phyloP scores from a whole-genome alignment of 192 early-diverging fungal species.

The Linnemannia zychae region DNA sequence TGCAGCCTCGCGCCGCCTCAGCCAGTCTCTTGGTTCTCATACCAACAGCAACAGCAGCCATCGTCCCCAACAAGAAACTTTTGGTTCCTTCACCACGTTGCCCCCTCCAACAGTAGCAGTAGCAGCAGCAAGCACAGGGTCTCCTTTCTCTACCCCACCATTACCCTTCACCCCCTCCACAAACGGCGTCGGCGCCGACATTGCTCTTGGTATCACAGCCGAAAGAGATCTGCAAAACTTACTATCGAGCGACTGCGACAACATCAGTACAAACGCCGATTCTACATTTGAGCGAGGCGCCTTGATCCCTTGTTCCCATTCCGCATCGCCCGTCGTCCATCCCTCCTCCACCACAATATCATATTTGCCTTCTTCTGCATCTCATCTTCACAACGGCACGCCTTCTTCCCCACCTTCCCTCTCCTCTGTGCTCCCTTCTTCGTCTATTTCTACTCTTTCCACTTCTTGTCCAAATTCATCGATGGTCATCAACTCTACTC shows the following conservation, averaged over 20 bases:
- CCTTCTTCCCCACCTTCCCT: not conserved
- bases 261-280: constrained; percentile 4
- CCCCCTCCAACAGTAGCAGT: no score
- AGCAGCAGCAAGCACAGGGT: not conserved
- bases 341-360: no score
- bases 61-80: not conserved
- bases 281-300: constrained; percentile 4
- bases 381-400: not conserved
- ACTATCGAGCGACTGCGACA: constrained; percentile 3
- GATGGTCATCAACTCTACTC: constrained; percentile 4
- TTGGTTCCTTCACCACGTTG: not conserved
- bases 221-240: constrained; percentile 6
- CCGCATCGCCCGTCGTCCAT: not conserved
- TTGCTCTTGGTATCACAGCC: not conserved
- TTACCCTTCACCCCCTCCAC: not conserved
- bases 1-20: not conserved
- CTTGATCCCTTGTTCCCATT: constrained; percentile 11
- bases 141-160: not conserved
- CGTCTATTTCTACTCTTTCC: not conserved
- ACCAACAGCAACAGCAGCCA: constrained; percentile 1
- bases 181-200: not conserved
- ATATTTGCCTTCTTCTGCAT: not conserved
- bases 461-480: not conserved
- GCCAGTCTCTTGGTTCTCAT: not conserved
- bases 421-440: not conserved